These are phyloP conservation scores for Fistulinella prunicolor DNA, from an alignment of 768 basidiomycete species.

Conservation along the genomic window DNA sequence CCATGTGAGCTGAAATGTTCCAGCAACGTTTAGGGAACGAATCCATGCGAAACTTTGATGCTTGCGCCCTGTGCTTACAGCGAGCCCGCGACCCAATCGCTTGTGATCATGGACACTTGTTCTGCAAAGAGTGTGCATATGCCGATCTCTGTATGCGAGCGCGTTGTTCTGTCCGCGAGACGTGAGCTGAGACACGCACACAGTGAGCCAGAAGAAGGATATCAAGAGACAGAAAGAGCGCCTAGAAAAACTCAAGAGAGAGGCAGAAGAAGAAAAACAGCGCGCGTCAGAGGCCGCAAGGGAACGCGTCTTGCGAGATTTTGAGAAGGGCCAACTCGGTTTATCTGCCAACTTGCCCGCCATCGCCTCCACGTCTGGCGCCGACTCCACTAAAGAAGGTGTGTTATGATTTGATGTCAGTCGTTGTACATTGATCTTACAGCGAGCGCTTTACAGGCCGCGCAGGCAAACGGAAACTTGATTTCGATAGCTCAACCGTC, in stretches of 20 bases:
- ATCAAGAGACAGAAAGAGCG: constrained; percentile 88
- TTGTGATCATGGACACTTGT: constrained; percentile 85
- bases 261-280: constrained; percentile 78
- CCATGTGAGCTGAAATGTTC: constrained; percentile 6
- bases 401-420: constrained; percentile 19
- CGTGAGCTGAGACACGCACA: constrained; percentile 10
- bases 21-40: constrained; percentile 65
- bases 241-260: constrained; percentile 68
- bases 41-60: constrained; percentile 89
- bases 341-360: constrained; percentile 46
- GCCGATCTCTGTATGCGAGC: constrained; percentile 67
- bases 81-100: constrained; percentile 79
- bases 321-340: constrained; percentile 82
- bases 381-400: constrained; percentile 36
- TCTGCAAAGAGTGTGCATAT: constrained; percentile 94
- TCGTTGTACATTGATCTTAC: neutral
- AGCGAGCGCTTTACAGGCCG: constrained; percentile 37
- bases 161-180: constrained; percentile 3
- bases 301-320: constrained; percentile 85
- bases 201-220: constrained; percentile 87
- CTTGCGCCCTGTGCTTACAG: constrained; percentile 86
- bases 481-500: constrained; percentile 70
- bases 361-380: constrained; percentile 37
- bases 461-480: constrained; percentile 81
- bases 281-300: constrained; percentile 70